Conservation (phyloP, 148 eudicot genomes). For the Fallopia convolvulus region DNA sequence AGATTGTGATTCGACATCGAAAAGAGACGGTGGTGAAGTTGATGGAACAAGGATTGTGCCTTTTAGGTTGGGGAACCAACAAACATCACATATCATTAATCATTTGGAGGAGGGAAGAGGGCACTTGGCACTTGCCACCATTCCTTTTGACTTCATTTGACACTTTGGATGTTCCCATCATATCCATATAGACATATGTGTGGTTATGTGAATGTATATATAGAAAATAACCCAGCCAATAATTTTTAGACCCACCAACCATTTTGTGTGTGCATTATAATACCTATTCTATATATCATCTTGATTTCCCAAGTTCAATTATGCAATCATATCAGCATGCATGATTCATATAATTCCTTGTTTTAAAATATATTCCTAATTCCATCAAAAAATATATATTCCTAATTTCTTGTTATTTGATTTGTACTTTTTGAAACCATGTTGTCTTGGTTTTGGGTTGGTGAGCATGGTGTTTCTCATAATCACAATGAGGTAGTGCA, state of each 20-base stretch:
- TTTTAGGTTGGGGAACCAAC: conserved; percentile 20
- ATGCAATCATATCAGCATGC: not conserved
- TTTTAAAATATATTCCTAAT: not conserved
- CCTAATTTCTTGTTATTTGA: not conserved
- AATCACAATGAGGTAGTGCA: not conserved
- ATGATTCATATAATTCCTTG: not conserved
- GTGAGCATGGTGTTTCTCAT: not conserved
- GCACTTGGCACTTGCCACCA: not conserved
- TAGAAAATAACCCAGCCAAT: not conserved
- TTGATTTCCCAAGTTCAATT: not conserved
- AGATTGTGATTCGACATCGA: not conserved
- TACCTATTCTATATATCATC: not conserved
- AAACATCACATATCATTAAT: conserved; percentile 23
- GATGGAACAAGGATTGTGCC: not conserved
- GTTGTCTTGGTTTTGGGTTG: not conserved
- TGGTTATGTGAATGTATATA: not conserved
- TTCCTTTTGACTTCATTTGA: not conserved
- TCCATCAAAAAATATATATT: no score
- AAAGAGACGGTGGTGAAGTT: not conserved
- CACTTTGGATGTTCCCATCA: not conserved
- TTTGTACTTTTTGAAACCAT: not conserved
- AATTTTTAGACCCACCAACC: conserved; percentile 1
- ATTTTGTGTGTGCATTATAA: not conserved
- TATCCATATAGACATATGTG: not conserved
- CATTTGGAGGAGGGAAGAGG: conserved; percentile 13